Percentiles rank a stretch among this genome's conserved stretches.
Evolutionary conservation across 2,329 filamentous ascomycete species (phyloP).

Genomic region (Penicillium hordei): DNA sequence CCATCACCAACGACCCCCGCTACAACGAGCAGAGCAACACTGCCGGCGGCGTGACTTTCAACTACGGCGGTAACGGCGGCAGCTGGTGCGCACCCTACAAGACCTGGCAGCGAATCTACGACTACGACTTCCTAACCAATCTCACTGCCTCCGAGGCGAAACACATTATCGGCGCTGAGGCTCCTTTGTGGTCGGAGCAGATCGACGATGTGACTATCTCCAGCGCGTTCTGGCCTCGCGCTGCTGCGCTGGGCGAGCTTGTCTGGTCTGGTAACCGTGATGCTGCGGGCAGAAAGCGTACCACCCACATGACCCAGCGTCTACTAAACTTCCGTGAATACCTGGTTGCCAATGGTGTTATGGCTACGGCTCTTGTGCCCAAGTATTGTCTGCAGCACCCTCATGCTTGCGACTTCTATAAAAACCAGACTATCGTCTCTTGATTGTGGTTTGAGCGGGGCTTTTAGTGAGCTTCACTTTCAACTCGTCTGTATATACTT

Average conservation of each 20-base stretch:
- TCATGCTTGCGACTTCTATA: constrained; percentile 57
- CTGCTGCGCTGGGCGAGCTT: constrained; percentile 57
- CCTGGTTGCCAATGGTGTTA: constrained; percentile 55
- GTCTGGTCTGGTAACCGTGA: constrained; percentile 58
- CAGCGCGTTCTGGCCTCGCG: constrained; percentile 56
- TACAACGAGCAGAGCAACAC: constrained; percentile 58
- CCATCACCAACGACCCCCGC: constrained; percentile 55
- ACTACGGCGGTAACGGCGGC: constrained; percentile 55
- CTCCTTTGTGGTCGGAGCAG: constrained; percentile 57
- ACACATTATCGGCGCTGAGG: constrained; percentile 54
- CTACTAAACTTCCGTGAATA: constrained; percentile 62
- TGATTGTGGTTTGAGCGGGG: background rate
- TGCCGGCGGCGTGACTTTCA: constrained; percentile 50
- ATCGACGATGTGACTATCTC: constrained; percentile 55
- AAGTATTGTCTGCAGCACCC: constrained; percentile 61
- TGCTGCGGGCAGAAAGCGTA: constrained; percentile 51
- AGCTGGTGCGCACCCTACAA: constrained; percentile 62
- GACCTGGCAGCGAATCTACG: constrained; percentile 61
- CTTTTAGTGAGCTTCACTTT: background rate
- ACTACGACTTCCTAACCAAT: constrained; percentile 56
- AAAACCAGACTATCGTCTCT: constrained; percentile 49
- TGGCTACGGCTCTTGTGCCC: constrained; percentile 53
- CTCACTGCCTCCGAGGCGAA: constrained; percentile 49
- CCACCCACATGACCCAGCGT: constrained; percentile 55
- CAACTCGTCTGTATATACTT: constrained; percentile 4